These are phyloP conservation scores for Pachyrhizus erosus DNA, from an alignment of 306 rosid species.

Conservation along the genomic window DNA sequence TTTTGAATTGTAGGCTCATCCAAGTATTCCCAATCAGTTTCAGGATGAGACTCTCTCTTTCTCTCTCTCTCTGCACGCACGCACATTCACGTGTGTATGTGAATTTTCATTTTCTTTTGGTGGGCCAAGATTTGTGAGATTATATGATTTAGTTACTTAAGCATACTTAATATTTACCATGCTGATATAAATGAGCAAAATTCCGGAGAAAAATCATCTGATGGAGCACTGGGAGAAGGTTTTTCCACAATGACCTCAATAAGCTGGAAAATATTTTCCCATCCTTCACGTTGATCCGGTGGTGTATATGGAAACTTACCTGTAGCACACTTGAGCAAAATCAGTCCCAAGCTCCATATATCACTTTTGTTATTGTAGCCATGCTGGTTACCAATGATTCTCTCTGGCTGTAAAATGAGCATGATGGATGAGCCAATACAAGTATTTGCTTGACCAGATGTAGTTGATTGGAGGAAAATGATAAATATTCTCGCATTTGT, in stretches of 20 bases:
- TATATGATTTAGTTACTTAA: constrained; percentile 18
- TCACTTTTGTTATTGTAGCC: constrained; percentile 84
- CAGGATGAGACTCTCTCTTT: neutral
- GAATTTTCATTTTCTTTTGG: constrained; percentile 7
- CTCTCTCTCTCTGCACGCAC: too few relatives aligned
- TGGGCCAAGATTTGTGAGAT: constrained; percentile 24
- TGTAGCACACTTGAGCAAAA: constrained; percentile 86
- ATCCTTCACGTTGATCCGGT: constrained; percentile 69
- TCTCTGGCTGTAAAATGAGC: constrained; percentile 81
- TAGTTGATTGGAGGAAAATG: constrained; percentile 8
- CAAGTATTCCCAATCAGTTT: neutral
- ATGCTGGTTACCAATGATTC: constrained; percentile 60
- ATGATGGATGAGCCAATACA: constrained; percentile 14
- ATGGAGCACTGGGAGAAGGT: constrained; percentile 80
- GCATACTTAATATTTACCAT: constrained; percentile 62
- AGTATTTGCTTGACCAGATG: too few relatives aligned
- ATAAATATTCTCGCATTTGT: neutral
- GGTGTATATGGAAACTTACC: constrained; percentile 92
- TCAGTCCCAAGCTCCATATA: constrained; percentile 93
- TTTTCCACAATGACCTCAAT: constrained; percentile 78
- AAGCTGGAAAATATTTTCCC: constrained; percentile 86
- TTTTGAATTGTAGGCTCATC: neutral
- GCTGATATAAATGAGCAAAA: constrained; percentile 91
- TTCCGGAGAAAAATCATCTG: constrained; percentile 79
- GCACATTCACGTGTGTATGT: neutral